Evolutionary conservation across 2,329 filamentous ascomycete species (phyloP), one percentile per base, ranked within the genome.

Genomic region (Orbilia brochopaga): DNA sequence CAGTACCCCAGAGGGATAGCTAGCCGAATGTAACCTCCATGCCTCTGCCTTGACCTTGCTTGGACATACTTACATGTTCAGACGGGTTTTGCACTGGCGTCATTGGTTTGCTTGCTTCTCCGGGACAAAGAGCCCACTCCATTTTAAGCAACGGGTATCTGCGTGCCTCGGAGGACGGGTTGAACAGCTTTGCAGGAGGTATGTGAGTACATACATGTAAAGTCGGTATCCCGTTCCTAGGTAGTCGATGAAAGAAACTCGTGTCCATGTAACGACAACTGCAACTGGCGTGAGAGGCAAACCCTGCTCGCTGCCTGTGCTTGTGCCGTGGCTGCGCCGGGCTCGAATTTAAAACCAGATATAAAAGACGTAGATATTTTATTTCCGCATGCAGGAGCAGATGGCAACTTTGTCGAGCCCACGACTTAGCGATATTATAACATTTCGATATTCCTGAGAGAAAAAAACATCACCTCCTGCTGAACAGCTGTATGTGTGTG

Each of bases 11-110:
- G 59, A 61, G 32, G 54, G 61, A 52, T 23, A 48, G 27, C 52
- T 32, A 72, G 56, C 67, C 60, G 67, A 65, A 72, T 72, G 67
- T 72, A 72, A 72, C 67, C 67, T 70, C 54, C 67, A 61, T 70
- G 52, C 54, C 55, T 46, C 55, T 52, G 54, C 32, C 42, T 51
- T 52, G 52, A 56, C 60, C 54, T 65, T 54, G 64, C 63, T 37
- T n/a, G n/a, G n/a, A n/a, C n/a, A 13, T 37, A 6, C 63, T 54
- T 60, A 65, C 15, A 13, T 57, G 19, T 42, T 50, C 37, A 53
- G 55, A 42, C 58, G 50, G 53, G 58, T 62, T 37, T 48, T 50
- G 1, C 55, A 50, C 55, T 55, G 51, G 60, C 60, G 55, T 63
- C 60, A 72, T 65, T 64, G 19, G 60, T 52, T 60, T 61, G 55